phyloP scores from a whole-genome alignment of 75 land plant species.

The Adiantum capillusveneris region DNA sequence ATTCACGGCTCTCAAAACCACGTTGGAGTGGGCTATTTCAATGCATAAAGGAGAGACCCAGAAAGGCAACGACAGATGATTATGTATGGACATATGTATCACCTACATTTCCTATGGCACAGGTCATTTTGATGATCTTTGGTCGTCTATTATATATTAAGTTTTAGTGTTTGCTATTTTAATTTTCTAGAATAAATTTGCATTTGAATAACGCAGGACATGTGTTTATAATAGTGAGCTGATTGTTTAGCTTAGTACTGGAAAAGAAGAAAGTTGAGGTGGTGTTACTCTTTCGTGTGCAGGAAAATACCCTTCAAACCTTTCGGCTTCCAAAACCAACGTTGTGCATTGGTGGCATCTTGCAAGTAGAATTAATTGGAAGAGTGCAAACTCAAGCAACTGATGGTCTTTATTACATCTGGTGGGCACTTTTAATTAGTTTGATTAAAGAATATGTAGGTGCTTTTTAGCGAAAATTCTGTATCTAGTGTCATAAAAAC shows the following conservation, averaged over 20 bases:
- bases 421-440: too few relatives aligned
- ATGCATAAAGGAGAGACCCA: neutral
- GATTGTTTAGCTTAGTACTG: neutral
- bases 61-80: slow-evolving; percentile 16
- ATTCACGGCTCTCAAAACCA: slow-evolving; percentile 13
- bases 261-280: neutral
- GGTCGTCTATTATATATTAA: neutral
- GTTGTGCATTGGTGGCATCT: slow-evolving; percentile 72
- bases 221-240: neutral
- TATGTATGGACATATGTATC: slow-evolving; percentile 84
- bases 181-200: neutral
- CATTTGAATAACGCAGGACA: too few relatives aligned
- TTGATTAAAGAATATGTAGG: too few relatives aligned
- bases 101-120: slow-evolving; percentile 71
- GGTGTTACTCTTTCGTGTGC: neutral
- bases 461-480: too few relatives aligned
- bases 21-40: neutral
- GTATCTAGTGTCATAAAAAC: too few relatives aligned
- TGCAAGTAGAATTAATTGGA: slow-evolving; percentile 79
- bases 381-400: slow-evolving; percentile 62
- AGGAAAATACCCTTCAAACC: slow-evolving; percentile 62
- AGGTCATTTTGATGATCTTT: slow-evolving; percentile 34
- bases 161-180: neutral
- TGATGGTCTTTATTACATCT: slow-evolving; percentile 73
- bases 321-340: slow-evolving; percentile 79